Percentiles rank a stretch among this genome's conserved stretches.
Conservation (phyloP, 768 basidiomycete species). For the Mycena galericulata region DNA sequence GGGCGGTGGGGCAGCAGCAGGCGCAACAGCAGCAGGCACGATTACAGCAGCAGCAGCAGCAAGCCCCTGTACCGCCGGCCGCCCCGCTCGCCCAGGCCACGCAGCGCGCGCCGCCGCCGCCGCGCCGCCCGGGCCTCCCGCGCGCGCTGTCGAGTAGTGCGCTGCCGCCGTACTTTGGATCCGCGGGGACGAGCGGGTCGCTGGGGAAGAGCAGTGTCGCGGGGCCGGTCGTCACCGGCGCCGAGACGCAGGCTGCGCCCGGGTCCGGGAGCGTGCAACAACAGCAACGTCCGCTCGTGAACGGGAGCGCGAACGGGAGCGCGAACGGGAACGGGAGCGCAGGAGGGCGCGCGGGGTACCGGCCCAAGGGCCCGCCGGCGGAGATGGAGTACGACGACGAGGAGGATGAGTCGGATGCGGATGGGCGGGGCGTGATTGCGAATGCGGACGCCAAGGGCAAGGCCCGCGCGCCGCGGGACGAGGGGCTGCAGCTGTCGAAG, state of each 20-base stretch:
- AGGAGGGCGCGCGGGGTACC: conserved; percentile 56
- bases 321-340: conserved; percentile 34
- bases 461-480: conserved; percentile 31
- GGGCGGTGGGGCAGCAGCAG: conserved; percentile 5
- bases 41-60: conserved; percentile 34
- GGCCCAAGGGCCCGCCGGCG: conserved; percentile 74
- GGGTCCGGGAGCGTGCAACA: conserved; percentile 17
- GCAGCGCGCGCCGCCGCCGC: conserved; percentile 23
- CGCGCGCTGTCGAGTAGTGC: conserved; percentile 34
- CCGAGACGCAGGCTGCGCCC: background rate
- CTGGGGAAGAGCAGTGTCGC: conserved; percentile 33
- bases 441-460: too few relatives aligned
- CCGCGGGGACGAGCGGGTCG: conserved; percentile 24
- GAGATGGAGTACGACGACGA: conserved; percentile 64
- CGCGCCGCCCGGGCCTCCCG: conserved; percentile 17
- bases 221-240: conserved; percentile 19
- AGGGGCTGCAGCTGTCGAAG: conserved; percentile 66
- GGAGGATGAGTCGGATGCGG: conserved; percentile 31
- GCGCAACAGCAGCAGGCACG: background rate
- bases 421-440: conserved; percentile 8
- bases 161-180: conserved; percentile 27
- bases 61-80: background rate
- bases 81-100: background rate
- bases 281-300: too few relatives aligned
- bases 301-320: too few relatives aligned